Evolutionary conservation across 2,329 filamentous ascomycete species (phyloP), one percentile per base, ranked within the genome.

Genomic region (Paraphaeosphaeria sporulosa): DNA sequence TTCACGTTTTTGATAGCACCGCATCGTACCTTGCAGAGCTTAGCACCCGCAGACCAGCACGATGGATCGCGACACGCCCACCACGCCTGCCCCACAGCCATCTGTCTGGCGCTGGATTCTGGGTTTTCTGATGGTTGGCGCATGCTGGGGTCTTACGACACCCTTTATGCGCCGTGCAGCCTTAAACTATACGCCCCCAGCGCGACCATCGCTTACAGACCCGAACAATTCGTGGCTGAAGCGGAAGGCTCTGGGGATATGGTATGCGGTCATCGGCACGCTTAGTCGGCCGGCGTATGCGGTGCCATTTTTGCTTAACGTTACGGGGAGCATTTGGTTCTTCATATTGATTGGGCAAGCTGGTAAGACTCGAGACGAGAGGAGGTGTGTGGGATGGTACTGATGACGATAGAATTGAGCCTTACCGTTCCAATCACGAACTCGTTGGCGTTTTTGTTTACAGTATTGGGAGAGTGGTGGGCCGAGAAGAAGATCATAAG

Each of bases 261-360:
- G 90, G 71, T 95, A 92, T 74, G 90, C 89, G 3, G 91, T 94
- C 0, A 72, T 89, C 13, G 94, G 97, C 73, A 82, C 97, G 60
- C 79, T 98, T 55, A 83, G 86, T 60, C 93, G 93, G 68, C 94
- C 94, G 38, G 86, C 87, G 19, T 98, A 98, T 78, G 91, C 93
- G 6, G 80, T 96, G 27, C 94, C 94, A 21, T 79, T 98, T 68
- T 80, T 97, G 55, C 79, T 97, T 60, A 98, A 98, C 76, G 80
- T 98, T 55, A 97, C 94, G 2, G 94, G 94, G 32, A 96, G 93
- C 73, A 85, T 97, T 57, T 98, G 94, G 94, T 98, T 98, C 80
- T 98, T 98, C 71, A 79, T 98, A 67, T 82, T 98, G 65, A 94
- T 98, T 79, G 94, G 94, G 7, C 88, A 95, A 77, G 94, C 94